Conservation (phyloP, 768 basidiomycete genomes). For the Dacryopinax primogenitus region DNA sequence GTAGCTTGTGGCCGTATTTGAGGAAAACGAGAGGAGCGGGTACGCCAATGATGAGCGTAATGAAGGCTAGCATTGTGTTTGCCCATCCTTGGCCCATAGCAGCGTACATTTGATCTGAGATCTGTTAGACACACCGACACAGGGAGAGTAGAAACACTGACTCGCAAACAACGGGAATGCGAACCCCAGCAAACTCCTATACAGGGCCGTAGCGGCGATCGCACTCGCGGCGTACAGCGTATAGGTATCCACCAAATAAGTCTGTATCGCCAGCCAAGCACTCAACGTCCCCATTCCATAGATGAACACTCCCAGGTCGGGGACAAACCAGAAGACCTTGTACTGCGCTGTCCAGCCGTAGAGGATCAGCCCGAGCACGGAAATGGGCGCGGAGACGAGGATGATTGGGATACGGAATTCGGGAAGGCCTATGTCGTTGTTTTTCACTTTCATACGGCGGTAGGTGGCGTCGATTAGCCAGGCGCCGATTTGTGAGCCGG, state of each 20-base stretch:
- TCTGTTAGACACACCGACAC: neutral
- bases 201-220: slow-evolving; percentile 48
- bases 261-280: slow-evolving; percentile 33
- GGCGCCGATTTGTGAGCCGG: slow-evolving; percentile 34
- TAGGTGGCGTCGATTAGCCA: slow-evolving; percentile 45
- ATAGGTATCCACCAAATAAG: slow-evolving; percentile 31
- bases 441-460: slow-evolving; percentile 37
- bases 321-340: slow-evolving; percentile 52
- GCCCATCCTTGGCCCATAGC: slow-evolving; percentile 58
- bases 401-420: slow-evolving; percentile 31
- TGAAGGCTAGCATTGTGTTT: slow-evolving; percentile 47
- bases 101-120: slow-evolving; percentile 28
- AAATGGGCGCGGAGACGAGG: slow-evolving; percentile 26
- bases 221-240: slow-evolving; percentile 33
- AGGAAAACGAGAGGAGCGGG: slow-evolving; percentile 35
- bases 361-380: slow-evolving; percentile 57
- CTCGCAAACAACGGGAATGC: slow-evolving; percentile 69
- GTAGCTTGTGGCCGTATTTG: slow-evolving; percentile 8
- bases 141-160: slow-evolving; percentile 33
- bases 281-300: neutral
- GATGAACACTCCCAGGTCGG: slow-evolving; percentile 40
- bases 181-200: slow-evolving; percentile 57
- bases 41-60: slow-evolving; percentile 47
- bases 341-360: slow-evolving; percentile 56
- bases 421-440: slow-evolving; percentile 43